Percentiles rank a stretch among this genome's conserved stretches.
phyloP scores from a whole-genome alignment of 202 grass and related monocot genomes.

The Musa balbisiana region DNA sequence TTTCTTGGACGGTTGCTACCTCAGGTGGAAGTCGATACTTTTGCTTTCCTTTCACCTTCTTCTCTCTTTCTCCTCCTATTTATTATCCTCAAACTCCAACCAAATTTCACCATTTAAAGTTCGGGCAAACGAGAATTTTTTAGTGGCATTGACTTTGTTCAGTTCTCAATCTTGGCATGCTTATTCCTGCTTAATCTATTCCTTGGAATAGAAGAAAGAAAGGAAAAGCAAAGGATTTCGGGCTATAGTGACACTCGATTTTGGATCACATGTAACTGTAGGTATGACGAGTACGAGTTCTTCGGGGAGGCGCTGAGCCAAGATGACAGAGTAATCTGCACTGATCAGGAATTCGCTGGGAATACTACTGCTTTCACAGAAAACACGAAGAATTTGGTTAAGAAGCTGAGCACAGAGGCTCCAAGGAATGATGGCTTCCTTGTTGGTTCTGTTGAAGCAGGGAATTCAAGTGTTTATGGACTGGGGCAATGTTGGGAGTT shows the following conservation, averaged over 20 bases:
- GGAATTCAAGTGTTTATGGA: conserved; percentile 18
- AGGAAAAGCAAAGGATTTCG: too few relatives aligned
- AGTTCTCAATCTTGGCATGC: too few relatives aligned
- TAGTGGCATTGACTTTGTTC: too few relatives aligned
- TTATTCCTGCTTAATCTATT: too few relatives aligned
- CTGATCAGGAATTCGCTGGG: background rate
- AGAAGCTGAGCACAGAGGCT: conserved; percentile 1
- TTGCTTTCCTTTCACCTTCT: background rate
- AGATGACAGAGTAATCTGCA: conserved; percentile 1
- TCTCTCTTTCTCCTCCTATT: background rate
- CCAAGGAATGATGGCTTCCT: conserved; percentile 1
- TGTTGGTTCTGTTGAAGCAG: background rate
- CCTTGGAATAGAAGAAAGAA: too few relatives aligned
- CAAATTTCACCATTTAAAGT: too few relatives aligned
- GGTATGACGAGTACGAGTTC: conserved; percentile 17
- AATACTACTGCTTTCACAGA: background rate
- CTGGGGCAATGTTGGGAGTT: conserved; percentile 17
- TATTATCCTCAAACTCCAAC: too few relatives aligned
- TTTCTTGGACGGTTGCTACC: conserved; percentile 19
- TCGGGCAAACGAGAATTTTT: too few relatives aligned
- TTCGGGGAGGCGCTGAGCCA: conserved; percentile 9
- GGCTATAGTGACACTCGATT: too few relatives aligned
- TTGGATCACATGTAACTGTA: background rate
- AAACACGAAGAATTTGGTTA: background rate
- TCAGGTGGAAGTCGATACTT: background rate